A percentile compares a stretch with the other conserved stretches of the same genome.
Evolutionary conservation across 208 protist genomes (phyloP).

Genomic region (Baffinella frigidus): DNA sequence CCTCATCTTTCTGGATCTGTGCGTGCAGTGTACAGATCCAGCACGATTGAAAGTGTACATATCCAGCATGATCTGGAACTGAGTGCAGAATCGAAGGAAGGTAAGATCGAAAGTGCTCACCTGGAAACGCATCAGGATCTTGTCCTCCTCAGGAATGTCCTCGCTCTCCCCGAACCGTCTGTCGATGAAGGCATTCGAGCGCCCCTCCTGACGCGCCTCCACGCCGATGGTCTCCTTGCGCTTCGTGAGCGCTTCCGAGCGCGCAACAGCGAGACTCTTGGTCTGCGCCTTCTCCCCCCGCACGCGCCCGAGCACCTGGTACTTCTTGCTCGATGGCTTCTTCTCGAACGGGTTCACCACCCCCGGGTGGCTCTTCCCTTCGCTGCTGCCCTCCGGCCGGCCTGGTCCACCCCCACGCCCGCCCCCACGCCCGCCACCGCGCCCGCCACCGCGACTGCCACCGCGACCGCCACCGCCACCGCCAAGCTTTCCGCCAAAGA

Average conservation of each 20-base stretch:
- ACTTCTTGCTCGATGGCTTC: slow-evolving; percentile 4
- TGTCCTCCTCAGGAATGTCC: slow-evolving; percentile 44
- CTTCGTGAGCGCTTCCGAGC: slow-evolving; percentile 1
- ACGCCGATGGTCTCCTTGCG: slow-evolving; percentile 8
- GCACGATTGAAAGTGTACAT: too few species aligned
- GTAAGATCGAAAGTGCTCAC: too few species aligned
- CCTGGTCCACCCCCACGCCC: too few species aligned
- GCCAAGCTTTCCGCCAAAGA: too few species aligned
- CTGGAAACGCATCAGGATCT: slow-evolving; percentile 56
- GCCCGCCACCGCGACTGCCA: too few species aligned
- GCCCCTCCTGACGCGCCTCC: neutral
- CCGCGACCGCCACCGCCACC: too few species aligned
- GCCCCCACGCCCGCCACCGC: too few species aligned
- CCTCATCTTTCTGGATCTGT: too few species aligned
- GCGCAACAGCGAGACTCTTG: slow-evolving; percentile 9
- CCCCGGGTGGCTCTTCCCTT: neutral
- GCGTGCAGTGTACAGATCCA: too few species aligned
- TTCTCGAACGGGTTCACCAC: slow-evolving; percentile 49
- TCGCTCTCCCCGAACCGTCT: slow-evolving; percentile 32
- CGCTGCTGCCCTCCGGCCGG: too few species aligned
- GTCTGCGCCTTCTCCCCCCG: neutral
- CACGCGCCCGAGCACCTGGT: neutral
- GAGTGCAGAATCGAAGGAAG: too few species aligned
- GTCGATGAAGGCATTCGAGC: slow-evolving; percentile 14
- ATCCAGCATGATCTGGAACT: too few species aligned